Conservation (phyloP, 2,329 filamentous ascomycete genomes). For the Talaromyces sp. region DNA sequence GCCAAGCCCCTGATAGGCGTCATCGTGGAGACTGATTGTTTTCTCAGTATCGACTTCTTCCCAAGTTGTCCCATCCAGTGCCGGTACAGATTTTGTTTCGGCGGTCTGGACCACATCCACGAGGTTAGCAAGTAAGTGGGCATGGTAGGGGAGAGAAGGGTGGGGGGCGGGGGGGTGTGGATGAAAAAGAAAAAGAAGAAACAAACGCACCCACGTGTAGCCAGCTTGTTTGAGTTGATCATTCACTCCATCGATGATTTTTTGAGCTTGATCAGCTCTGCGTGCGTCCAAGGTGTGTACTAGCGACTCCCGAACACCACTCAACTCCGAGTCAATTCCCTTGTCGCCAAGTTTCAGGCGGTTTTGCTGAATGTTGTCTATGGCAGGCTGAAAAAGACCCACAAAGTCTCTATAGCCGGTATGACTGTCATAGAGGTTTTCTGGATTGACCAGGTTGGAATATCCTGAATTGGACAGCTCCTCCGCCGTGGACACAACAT, state of each 20-base stretch:
- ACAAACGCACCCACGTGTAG: background rate
- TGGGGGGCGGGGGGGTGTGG: too few species aligned
- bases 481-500: background rate
- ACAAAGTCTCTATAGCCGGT: background rate
- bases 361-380: background rate
- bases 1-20: background rate
- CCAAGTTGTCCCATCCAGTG: background rate
- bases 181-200: background rate
- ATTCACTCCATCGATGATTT: background rate
- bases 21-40: background rate
- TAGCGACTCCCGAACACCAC: background rate
- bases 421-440: background rate
- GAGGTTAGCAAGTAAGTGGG: background rate
- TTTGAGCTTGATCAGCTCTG: background rate
- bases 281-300: background rate
- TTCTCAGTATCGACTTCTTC: background rate
- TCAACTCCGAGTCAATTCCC: background rate
- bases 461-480: background rate
- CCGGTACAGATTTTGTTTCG: background rate
- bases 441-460: background rate
- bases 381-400: background rate
- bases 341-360: background rate
- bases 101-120: background rate
- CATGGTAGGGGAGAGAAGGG: background rate
- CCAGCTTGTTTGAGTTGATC: background rate